Base-by-base conservation (phyloP, 192 early-diverging fungal genomes). In the Glomus cerebriforme region DNA sequence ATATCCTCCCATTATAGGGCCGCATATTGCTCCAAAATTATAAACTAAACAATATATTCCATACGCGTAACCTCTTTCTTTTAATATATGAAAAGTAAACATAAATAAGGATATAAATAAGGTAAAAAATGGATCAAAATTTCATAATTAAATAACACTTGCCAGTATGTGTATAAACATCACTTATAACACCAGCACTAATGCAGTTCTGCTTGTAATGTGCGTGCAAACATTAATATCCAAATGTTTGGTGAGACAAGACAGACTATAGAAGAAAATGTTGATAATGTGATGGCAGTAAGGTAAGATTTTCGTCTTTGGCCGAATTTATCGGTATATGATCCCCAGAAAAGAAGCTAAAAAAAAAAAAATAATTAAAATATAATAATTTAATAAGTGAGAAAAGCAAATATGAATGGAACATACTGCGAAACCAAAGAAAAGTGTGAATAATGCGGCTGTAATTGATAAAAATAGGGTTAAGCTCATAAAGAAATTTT, bases 281-380 rank as follows among this genome's bases (percentile, higher is more conserved):
- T 82, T 80, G 82, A 86, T 45, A 86, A 81, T 59, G 68, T 5
- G 59, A 82, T 80, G 1, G 85, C 83, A 37, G 32, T 29, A 24
- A 86, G 65, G 75, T 86, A 86, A 69, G 83, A 79, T 34, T 82
- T 82, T 24, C 81, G 62, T 60, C 85, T 75, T 49, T 63, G 45
- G 17, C 79, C 81, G 24, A 49, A 60, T 76, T 77, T 81, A n/a
- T 86, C 85, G 1, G 82, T 83, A 54, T 82, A 82, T 1, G 85
- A 73, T 6, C 82, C 85, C 82, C 82, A 86, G 24, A 81, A 79
- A 31, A 86, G 79, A 15, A 82, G 82, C 82, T 81, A 81, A 75
- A 19, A 49, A 43, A 77, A 71, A 64, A n/a, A 75, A 64, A 19
- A 75, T 75, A 54, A 43, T 35, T 7, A 43, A 43, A 43, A 10